These are phyloP conservation scores for Leptographium lundbergii DNA, from an alignment of 2,329 filamentous ascomycete genomes.

Conservation along the genomic window DNA sequence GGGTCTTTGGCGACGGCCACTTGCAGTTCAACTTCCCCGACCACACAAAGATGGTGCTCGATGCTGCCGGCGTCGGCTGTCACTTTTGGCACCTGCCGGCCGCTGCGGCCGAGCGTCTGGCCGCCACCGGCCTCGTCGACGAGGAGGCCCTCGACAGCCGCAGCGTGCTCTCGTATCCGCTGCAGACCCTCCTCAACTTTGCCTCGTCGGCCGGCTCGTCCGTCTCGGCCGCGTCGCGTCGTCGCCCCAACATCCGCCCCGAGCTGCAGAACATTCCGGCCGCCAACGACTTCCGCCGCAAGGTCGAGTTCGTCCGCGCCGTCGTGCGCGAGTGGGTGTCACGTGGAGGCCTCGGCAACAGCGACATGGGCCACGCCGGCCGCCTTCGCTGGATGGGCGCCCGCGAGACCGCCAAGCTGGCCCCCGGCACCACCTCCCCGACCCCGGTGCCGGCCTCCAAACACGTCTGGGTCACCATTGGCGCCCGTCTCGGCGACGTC, in stretches of 20 bases:
- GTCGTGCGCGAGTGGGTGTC: constrained; percentile 59
- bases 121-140: constrained; percentile 51
- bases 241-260: constrained; percentile 46
- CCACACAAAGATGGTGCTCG: constrained; percentile 73
- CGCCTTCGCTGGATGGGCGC: constrained; percentile 46
- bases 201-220: constrained; percentile 14
- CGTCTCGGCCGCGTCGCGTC: constrained; percentile 33
- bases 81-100: constrained; percentile 66
- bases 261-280: constrained; percentile 52
- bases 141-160: constrained; percentile 59
- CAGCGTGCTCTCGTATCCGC: constrained; percentile 56
- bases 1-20: constrained; percentile 70
- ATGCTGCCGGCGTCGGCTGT: constrained; percentile 60
- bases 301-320: constrained; percentile 59
- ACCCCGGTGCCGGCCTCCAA: constrained; percentile 28
- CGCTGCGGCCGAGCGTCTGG: constrained; percentile 55
- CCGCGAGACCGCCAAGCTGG: constrained; percentile 36
- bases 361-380: constrained; percentile 40
- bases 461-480: constrained; percentile 57
- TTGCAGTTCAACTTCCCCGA: constrained; percentile 80
- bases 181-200: constrained; percentile 64
- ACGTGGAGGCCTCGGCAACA: constrained; percentile 58
- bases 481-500: constrained; percentile 47
- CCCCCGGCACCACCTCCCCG: constrained; percentile 16
- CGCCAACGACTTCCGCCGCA: constrained; percentile 60